Evolutionary conservation across 2,329 filamentous ascomycete species (phyloP).

Genomic region (Phoma sp.): DNA sequence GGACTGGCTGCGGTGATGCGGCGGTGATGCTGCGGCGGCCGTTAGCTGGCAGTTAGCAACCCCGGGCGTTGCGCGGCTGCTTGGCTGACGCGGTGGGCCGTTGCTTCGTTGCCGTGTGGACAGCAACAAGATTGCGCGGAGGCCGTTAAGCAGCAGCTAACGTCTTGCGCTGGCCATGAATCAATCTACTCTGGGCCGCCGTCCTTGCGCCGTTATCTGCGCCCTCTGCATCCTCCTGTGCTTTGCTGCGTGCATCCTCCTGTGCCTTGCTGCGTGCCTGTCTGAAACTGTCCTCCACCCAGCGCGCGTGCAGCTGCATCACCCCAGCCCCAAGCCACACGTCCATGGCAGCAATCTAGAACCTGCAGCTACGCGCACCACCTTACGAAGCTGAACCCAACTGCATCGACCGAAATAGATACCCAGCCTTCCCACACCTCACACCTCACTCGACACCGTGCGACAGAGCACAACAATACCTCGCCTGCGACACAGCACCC

Average conservation of each 20-base stretch:
- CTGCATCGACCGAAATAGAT: slow-evolving; percentile 12
- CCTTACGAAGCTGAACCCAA: slow-evolving; percentile 7
- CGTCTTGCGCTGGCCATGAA: neutral
- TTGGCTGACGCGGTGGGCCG: slow-evolving; percentile 1
- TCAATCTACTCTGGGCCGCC: no score
- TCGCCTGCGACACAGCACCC: no score
- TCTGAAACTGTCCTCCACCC: no score
- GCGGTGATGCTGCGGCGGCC: neutral
- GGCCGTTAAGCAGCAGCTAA: neutral
- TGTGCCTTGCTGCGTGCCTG: no score
- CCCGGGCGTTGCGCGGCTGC: no score
- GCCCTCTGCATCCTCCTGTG: no score
- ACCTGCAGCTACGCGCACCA: slow-evolving; percentile 15
- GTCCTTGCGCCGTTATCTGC: no score
- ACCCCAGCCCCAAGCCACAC: neutral
- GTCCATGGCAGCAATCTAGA: slow-evolving; percentile 13
- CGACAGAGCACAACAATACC: no score
- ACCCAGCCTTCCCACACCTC: neutral
- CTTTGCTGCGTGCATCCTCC: no score
- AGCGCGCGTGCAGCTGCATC: neutral
- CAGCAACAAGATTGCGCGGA: slow-evolving; percentile 3
- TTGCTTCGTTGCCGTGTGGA: slow-evolving; percentile 24
- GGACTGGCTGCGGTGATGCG: neutral
- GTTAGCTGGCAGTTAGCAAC: neutral
- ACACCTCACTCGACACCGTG: neutral